Evolutionary conservation across 2,329 filamentous ascomycete species (phyloP).

Genomic region (Arthrobotrys conoides): DNA sequence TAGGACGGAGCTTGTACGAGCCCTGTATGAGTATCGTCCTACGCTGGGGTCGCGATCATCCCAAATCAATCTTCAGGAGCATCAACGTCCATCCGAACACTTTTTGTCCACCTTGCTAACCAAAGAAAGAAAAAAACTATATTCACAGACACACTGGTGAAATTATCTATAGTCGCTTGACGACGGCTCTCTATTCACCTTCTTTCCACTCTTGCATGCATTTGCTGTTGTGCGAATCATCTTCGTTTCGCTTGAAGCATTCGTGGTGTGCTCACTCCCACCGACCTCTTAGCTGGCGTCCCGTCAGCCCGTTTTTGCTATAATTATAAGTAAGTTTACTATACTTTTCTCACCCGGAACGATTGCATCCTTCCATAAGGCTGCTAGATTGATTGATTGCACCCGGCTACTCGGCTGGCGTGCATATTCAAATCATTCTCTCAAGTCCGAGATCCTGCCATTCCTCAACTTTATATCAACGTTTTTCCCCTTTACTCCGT

Average conservation of each 20-base stretch:
- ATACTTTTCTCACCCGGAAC: slow-evolving; percentile 36
- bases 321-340: slow-evolving; percentile 48
- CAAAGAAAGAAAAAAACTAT: neutral
- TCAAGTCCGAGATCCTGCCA: slow-evolving; percentile 15
- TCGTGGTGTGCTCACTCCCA: slow-evolving; percentile 15
- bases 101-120: slow-evolving; percentile 20
- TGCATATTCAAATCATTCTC: slow-evolving; percentile 22
- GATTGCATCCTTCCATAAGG: slow-evolving; percentile 50
- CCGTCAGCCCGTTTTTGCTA: slow-evolving; percentile 22
- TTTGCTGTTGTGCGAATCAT: slow-evolving; percentile 17
- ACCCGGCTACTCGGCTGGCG: slow-evolving; percentile 21
- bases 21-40: slow-evolving; percentile 18
- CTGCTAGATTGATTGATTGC: slow-evolving; percentile 31
- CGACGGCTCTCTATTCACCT: neutral
- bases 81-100: neutral
- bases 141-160: neutral
- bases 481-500: slow-evolving; percentile 25
- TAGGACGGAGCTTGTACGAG: slow-evolving; percentile 25
- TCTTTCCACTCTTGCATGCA: slow-evolving; percentile 21
- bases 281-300: slow-evolving; percentile 4
- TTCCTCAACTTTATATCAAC: slow-evolving; percentile 32
- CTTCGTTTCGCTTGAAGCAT: neutral
- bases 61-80: neutral
- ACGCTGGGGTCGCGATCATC: slow-evolving; percentile 30
- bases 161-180: neutral